Conservation (phyloP, 805 yeast species). For the Saturnispora besseyi region DNA sequence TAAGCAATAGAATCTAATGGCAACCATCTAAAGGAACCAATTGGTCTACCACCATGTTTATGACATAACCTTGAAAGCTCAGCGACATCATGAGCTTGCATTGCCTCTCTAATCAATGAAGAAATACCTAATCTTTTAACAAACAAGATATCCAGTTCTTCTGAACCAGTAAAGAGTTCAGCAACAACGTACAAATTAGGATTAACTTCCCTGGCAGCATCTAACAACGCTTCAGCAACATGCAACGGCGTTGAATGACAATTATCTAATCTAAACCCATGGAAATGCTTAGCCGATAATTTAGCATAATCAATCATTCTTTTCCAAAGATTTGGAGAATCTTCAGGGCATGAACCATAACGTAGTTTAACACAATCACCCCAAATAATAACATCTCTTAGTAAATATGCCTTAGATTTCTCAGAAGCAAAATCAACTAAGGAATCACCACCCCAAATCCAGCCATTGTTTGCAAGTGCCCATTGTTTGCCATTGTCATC, state of each 20-base stretch:
- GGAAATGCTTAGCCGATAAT: constrained; percentile 61
- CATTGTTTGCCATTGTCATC: constrained; percentile 47
- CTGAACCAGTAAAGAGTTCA: constrained; percentile 88
- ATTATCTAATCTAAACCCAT: constrained; percentile 89
- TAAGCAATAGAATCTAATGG: constrained; percentile 70
- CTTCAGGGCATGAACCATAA: constrained; percentile 68
- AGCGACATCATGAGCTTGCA: constrained; percentile 88
- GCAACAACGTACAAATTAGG: constrained; percentile 91
- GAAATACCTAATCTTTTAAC: constrained; percentile 88
- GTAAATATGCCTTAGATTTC: constrained; percentile 67
- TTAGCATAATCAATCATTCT: constrained; percentile 75
- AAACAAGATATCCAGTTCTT: constrained; percentile 78
- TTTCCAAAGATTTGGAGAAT: constrained; percentile 85
- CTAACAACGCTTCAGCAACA: constrained; percentile 84
- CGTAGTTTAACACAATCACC: constrained; percentile 93
- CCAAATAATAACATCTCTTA: constrained; percentile 95
- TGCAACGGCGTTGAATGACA: constrained; percentile 95
- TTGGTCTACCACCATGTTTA: constrained; percentile 90
- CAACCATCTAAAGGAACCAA: constrained; percentile 79
- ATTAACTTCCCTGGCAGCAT: constrained; percentile 75
- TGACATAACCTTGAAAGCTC: constrained; percentile 83
- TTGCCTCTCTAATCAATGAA: constrained; percentile 88
- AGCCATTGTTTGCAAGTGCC: constrained; percentile 89
- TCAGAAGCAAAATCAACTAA: constrained; percentile 85
- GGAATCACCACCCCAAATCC: constrained; percentile 98